A percentile compares a stretch with the other conserved stretches of the same genome.
phyloP scores from a whole-genome alignment of 2,329 filamentous ascomycete genomes.

The Pestalotiopsis sp. region DNA sequence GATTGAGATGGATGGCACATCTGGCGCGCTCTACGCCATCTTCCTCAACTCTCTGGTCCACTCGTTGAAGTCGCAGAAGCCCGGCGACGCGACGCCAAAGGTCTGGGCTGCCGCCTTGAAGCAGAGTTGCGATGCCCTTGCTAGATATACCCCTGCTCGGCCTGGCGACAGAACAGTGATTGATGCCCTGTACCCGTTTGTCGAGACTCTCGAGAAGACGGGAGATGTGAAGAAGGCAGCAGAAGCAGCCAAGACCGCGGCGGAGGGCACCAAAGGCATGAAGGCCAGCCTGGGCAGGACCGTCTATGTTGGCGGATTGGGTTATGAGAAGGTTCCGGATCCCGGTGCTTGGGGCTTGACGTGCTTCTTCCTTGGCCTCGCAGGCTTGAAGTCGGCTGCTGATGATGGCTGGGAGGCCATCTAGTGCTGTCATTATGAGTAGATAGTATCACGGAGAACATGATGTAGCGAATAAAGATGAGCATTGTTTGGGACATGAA shows the following conservation, averaged over 20 bases:
- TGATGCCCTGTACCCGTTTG: constrained; percentile 88
- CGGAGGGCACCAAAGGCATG: constrained; percentile 89
- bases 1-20: constrained; percentile 62
- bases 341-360: constrained; percentile 75
- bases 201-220: constrained; percentile 67
- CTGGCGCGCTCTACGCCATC: constrained; percentile 70
- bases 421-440: neutral
- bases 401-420: constrained; percentile 39
- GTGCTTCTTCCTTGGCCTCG: constrained; percentile 79
- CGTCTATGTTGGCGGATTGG: constrained; percentile 79
- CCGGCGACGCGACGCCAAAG: constrained; percentile 40
- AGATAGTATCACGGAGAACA: neutral
- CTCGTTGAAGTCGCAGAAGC: constrained; percentile 48
- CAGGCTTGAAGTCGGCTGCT: constrained; percentile 48
- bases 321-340: constrained; percentile 67
- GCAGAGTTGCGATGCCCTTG: constrained; percentile 70
- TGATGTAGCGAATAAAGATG: neutral
- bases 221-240: constrained; percentile 73
- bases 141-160: constrained; percentile 84
- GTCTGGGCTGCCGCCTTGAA: constrained; percentile 67
- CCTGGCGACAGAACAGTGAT: constrained; percentile 89
- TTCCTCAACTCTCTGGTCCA: constrained; percentile 85
- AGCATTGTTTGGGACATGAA: constrained; percentile 1
- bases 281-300: constrained; percentile 81
- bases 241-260: constrained; percentile 71